Percentiles rank a stretch among this genome's conserved stretches.
These are phyloP conservation scores for Calcarisporium arbuscula DNA, from an alignment of 2,329 filamentous ascomycete genomes.

Conservation along the genomic window DNA sequence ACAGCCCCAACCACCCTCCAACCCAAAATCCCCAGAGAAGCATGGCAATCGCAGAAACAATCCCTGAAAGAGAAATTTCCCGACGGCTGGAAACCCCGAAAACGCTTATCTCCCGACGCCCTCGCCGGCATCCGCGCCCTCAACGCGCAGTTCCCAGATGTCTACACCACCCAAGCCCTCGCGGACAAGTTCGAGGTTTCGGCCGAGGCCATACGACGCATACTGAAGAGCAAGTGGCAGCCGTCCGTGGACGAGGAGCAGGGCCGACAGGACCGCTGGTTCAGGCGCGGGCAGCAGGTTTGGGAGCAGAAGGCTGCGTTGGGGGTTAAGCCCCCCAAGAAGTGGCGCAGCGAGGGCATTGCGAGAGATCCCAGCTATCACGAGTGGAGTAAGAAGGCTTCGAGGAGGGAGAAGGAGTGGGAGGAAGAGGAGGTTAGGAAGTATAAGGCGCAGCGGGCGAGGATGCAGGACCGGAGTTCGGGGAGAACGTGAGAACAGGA, in stretches of 20 bases:
- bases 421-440: slow-evolving; percentile 21
- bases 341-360: slow-evolving; percentile 52
- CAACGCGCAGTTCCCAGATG: slow-evolving; percentile 67
- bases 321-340: slow-evolving; percentile 54
- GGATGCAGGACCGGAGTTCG: slow-evolving; percentile 6
- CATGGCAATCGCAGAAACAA: slow-evolving; percentile 72
- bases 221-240: slow-evolving; percentile 73
- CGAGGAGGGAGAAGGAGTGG: slow-evolving; percentile 19
- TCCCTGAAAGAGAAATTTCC: slow-evolving; percentile 73
- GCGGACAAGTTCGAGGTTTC: slow-evolving; percentile 80
- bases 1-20: not conserved
- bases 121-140: slow-evolving; percentile 83
- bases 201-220: slow-evolving; percentile 78
- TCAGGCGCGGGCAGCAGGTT: slow-evolving; percentile 51
- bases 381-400: slow-evolving; percentile 21
- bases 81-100: slow-evolving; percentile 74
- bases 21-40: slow-evolving; percentile 27
- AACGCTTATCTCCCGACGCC: slow-evolving; percentile 85
- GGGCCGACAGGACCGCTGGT: slow-evolving; percentile 55
- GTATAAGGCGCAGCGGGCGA: slow-evolving; percentile 18
- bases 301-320: slow-evolving; percentile 55
- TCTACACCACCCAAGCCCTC: slow-evolving; percentile 68
- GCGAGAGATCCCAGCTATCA: slow-evolving; percentile 38
- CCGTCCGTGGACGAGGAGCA: slow-evolving; percentile 53
- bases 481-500: not conserved